phyloP scores from a whole-genome alignment of 768 basidiomycete genomes.

The Kondoa subrosea region DNA sequence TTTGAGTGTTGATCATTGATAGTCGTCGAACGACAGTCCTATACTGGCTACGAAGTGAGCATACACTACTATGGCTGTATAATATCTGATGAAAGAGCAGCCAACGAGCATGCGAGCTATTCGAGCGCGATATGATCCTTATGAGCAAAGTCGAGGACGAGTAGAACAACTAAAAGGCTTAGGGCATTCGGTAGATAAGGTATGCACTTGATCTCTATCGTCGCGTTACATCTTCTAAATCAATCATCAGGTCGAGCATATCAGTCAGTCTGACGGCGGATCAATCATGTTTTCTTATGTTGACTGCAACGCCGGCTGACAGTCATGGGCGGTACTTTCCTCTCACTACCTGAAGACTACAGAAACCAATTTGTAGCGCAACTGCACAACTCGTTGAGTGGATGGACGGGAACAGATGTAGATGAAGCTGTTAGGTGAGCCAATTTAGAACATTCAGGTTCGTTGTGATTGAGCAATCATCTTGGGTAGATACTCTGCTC shows the following conservation, averaged over 20 bases:
- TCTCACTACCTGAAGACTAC: slow-evolving; percentile 98
- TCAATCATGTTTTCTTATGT: not conserved
- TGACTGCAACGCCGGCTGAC: slow-evolving; percentile 20
- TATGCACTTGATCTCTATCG: slow-evolving; percentile 29
- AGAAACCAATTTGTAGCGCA: slow-evolving; percentile 84
- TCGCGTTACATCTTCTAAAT: too few relatives aligned
- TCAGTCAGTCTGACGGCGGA: slow-evolving; percentile 37
- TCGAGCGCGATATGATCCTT: slow-evolving; percentile 86
- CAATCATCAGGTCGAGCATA: slow-evolving; percentile 73
- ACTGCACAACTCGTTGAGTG: slow-evolving; percentile 87
- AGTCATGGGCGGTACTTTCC: slow-evolving; percentile 79
- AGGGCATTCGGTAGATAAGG: slow-evolving; percentile 97
- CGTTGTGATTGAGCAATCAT: too few relatives aligned
- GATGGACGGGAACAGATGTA: slow-evolving; percentile 78
- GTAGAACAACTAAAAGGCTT: slow-evolving; percentile 88
- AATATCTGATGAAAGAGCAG: slow-evolving; percentile 34
- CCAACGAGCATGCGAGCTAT: slow-evolving; percentile 99
- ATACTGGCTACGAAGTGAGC: slow-evolving; percentile 34
- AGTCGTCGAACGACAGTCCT: slow-evolving; percentile 24
- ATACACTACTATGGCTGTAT: not conserved
- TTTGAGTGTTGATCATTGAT: not conserved
- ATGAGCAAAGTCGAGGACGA: slow-evolving; percentile 86
- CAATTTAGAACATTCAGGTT: slow-evolving; percentile 5
- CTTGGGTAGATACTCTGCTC: slow-evolving; percentile 68
- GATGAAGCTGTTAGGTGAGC: slow-evolving; percentile 80